Evolutionary conservation across 2,329 filamentous ascomycete species (phyloP), one percentile per base, ranked within the genome.

Genomic region (Neocatenulostroma microsporum): DNA sequence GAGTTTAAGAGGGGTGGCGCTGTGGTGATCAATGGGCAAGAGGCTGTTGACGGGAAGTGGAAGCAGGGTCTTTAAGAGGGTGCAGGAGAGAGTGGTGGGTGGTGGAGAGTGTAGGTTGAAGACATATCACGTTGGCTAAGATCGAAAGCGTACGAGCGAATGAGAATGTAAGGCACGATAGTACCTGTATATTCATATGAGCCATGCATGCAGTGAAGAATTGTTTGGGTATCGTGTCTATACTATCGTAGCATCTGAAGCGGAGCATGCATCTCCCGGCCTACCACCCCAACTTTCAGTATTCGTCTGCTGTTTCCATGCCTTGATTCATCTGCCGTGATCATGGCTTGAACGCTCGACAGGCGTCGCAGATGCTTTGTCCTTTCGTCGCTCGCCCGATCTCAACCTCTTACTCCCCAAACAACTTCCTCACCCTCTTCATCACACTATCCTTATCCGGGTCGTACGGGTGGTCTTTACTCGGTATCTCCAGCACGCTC

Each of bases 381-480:
- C n/a, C n/a, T n/a, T n/a, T n/a, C n/a, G n/a, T n/a, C n/a, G n/a
- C n/a, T n/a, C n/a, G n/a, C n/a, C n/a, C n/a, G n/a, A n/a, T n/a
- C n/a, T n/a, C n/a, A n/a, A n/a, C n/a, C n/a, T n/a, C n/a, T 23
- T 49, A 88, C 68, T 88, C 78, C 48, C 78, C 78, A 63, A 82
- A 82, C 46, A 84, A 56, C 54, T 80, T 76, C 60, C 76, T 70
- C 48, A 98, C 91, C 49, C 91, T 76, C 67, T 88, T 84, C 65
- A 98, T 63, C 28, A 98, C 89, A 58, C 89, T 96, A 63, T 98
- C 91, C 71, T 98, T 98, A 67, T 98, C 91, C 0, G 91, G 91
- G 55, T 98, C 89, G 59, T 98, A 98, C 2, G 91, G 91, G 62
- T 98, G 91, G 62, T 98, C 91, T 72, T 98, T 98, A 67, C 86